Evolutionary conservation across 768 basidiomycete species (phyloP).

Genomic region (Panaeolus cyanescens): DNA sequence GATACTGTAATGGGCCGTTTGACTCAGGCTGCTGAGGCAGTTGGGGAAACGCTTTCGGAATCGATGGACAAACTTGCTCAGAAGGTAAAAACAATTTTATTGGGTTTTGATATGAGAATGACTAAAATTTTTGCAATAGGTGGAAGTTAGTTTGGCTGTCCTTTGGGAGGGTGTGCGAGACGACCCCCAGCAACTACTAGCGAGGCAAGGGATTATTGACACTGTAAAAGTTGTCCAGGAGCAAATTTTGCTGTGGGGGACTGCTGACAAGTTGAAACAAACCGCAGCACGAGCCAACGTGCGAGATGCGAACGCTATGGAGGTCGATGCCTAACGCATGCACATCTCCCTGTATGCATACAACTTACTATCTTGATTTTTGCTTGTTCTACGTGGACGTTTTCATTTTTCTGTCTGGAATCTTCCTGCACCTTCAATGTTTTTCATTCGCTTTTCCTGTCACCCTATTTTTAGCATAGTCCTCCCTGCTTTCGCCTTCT

Average conservation of each 20-base stretch:
- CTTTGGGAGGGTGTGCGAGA: slow-evolving; percentile 60
- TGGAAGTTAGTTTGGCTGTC: slow-evolving; percentile 51
- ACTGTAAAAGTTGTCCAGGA: slow-evolving; percentile 37
- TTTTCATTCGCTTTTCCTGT: not conserved
- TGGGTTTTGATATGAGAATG: not conserved
- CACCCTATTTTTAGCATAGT: slow-evolving; percentile 2
- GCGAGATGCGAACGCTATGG: slow-evolving; percentile 8
- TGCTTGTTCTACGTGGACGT: not conserved
- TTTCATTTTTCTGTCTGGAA: not conserved
- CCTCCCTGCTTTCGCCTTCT: slow-evolving; percentile 1
- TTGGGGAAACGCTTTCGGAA: slow-evolving; percentile 49
- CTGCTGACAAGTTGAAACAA: slow-evolving; percentile 36
- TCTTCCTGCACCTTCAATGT: not conserved
- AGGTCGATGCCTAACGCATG: slow-evolving; percentile 11
- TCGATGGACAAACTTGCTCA: slow-evolving; percentile 52
- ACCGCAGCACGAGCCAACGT: slow-evolving; percentile 10
- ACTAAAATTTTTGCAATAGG: slow-evolving; percentile 8
- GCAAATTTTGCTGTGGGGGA: slow-evolving; percentile 47
- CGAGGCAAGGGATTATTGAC: slow-evolving; percentile 40
- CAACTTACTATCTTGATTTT: not conserved
- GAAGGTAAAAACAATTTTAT: slow-evolving; percentile 41
- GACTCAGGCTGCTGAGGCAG: slow-evolving; percentile 44
- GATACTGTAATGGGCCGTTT: slow-evolving; percentile 51
- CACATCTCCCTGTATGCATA: not conserved
- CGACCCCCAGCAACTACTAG: slow-evolving; percentile 44